Evolutionary conservation across 2,329 filamentous ascomycete genomes (phyloP), one percentile per base, ranked within the genome.

Genomic region (Diaporthe citri): DNA sequence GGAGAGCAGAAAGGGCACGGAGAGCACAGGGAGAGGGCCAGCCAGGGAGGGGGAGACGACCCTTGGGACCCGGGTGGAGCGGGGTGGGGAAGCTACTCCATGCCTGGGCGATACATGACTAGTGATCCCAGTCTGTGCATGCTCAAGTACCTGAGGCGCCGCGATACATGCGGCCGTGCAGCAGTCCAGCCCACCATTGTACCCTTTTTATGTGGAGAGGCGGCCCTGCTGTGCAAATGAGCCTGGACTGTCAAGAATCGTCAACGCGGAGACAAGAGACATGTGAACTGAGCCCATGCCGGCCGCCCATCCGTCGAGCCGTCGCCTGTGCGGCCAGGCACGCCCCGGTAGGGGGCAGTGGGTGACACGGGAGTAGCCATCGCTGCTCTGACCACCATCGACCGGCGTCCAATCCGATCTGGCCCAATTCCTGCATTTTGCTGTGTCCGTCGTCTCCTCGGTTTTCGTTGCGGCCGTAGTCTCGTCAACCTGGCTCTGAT

Each of bases 221-320:
- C 46, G 46, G 64, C 31, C 64, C 64, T 52, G 48, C 31, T 67
- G 64, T 48, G 64, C 48, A 69, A 55, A 41, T 17, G 22, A 67
- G 64, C 64, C 41, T 69, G 48, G 64, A 48, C 48, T 69, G 64
- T 69, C 64, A 41, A 28, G 15, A 55, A 13, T 69, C 64, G 15
- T 55, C 64, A 20, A 55, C 64, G 31, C 34, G 34, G 64, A 67
- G 62, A 39, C 59, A 62, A 43, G 36, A 31, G 59, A 34, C 64
- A 69, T 69, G 64, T 69, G 64, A 69, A 55, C n/a, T 55, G 64
- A 67, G 64, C 64, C 43, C 46, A 52, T 67, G 46, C 64, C 64
- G 64, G 64, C 64, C 64, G 64, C 34, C 64, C 64, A 69, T 69
- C 64, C 64, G 64, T 69, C 64, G 64, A 69, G 64, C 64, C 48